Evolutionary conservation across 2,329 filamentous ascomycete species (phyloP), one percentile per base, ranked within the genome.

Genomic region (Aspergillus sp.): DNA sequence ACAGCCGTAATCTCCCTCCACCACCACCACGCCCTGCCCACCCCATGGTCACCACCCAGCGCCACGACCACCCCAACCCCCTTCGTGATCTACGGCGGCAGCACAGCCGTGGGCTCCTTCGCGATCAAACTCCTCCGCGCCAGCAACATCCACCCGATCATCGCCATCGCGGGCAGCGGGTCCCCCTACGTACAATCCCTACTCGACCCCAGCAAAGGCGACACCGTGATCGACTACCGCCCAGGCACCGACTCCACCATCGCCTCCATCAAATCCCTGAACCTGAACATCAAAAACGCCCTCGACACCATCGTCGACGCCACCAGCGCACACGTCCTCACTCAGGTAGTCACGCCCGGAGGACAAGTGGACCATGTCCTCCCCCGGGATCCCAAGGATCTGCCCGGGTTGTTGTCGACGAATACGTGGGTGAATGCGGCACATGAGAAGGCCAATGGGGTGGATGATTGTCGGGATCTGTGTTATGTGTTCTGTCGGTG

Each of bases 151-250:
- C 84, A 88, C 70, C 87, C 86, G 0, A 73, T 89, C 47, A 85
- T 89, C 63, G 82, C 80, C 61, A 78, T 89, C 7, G 85, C 86
- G 0, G 86, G 86, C 6, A 75, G 77, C 2, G 83, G 82, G 5
- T 71, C 71, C 8, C 66, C 78, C 2, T 83, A 83, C 64, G 84
- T 88, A 3, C 76, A 83, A 69, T 71, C 67, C 0, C 73, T 87
- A 32, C 80, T 88, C 57, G 82, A 86, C 67, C 70, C 71, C 8
- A 72, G 70, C 54, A 84, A 83, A 67, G 85, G 86, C 41, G 86
- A 88, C 66, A 73, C 77, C 0, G 74, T 88, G 21, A 70, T 89
- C 59, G 86, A 89, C 74, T 88, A 89, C 71, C 83, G 86, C 25
- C 69, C 77, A 0, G 86, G 86, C 8, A 78, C 84, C 57, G 82